Percentiles rank a stretch among this genome's conserved stretches.
phyloP scores from a whole-genome alignment of 1,284 basidiomycete species.

The Cystobasidium sp. region DNA sequence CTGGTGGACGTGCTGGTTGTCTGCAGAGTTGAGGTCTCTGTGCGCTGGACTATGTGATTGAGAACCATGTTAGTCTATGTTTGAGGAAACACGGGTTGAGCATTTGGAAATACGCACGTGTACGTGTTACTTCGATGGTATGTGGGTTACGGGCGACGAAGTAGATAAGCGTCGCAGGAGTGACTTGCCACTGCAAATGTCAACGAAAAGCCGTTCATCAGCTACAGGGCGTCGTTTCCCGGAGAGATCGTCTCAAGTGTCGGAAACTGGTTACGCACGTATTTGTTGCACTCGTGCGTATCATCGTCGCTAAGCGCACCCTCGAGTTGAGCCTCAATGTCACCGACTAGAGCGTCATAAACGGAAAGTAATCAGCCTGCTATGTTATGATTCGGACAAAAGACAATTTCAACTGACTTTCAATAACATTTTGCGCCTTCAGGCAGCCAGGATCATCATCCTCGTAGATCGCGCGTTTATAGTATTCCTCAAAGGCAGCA shows the following conservation, averaged over 20 bases:
- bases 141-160: constrained; percentile 29
- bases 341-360: background rate
- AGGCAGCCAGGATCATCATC: constrained; percentile 28
- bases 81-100: background rate
- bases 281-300: constrained; percentile 25
- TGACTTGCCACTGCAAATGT: constrained; percentile 20
- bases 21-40: constrained; percentile 31
- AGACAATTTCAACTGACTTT: background rate
- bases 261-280: too few species aligned
- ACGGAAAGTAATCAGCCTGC: background rate
- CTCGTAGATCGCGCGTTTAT: constrained; percentile 16
- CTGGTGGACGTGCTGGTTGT: constrained; percentile 32
- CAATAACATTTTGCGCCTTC: constrained; percentile 18
- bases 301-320: constrained; percentile 22
- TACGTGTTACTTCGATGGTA: constrained; percentile 26
- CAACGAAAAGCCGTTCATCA: background rate
- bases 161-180: constrained; percentile 34
- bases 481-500: constrained; percentile 8
- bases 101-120: background rate
- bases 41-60: constrained; percentile 26
- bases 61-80: background rate
- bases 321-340: constrained; percentile 25
- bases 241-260: background rate
- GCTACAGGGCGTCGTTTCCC: background rate
- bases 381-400: background rate